Percentiles rank a stretch among this genome's conserved stretches.
phyloP scores from a whole-genome alignment of 257 asterid species.

The Ilex asprella region DNA sequence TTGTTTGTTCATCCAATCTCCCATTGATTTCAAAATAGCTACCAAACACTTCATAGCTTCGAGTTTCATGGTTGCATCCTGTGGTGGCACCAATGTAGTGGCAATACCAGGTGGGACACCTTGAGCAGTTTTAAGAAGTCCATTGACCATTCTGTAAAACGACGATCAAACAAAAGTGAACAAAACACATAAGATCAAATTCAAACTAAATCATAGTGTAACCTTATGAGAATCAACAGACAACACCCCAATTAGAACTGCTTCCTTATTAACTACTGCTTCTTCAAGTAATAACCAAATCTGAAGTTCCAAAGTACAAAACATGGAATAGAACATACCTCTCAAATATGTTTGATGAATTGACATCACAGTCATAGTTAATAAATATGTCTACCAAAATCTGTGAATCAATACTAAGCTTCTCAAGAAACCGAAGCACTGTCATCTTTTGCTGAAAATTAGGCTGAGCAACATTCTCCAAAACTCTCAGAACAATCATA shows the following conservation, averaged over 20 bases:
- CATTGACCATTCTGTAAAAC: conserved; percentile 84
- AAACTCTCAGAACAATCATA: conserved; percentile 89
- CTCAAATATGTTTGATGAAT: conserved; percentile 97
- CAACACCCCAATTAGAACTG: background rate
- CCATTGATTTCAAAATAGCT: conserved; percentile 81
- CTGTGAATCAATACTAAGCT: conserved; percentile 86
- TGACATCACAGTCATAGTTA: conserved; percentile 97
- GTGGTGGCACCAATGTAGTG: conserved; percentile 79
- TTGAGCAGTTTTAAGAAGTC: conserved; percentile 98
- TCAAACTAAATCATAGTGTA: background rate
- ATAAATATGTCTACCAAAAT: conserved; percentile 95
- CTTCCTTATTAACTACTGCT: background rate
- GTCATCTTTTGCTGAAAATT: conserved; percentile 98
- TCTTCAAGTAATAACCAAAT: background rate
- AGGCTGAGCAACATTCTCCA: conserved; percentile 93
- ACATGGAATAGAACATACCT: conserved; percentile 43
- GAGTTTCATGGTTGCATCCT: conserved; percentile 76
- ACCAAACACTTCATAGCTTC: conserved; percentile 96
- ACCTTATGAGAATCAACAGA: background rate
- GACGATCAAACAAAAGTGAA: conserved; percentile 13
- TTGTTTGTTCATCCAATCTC: conserved; percentile 98
- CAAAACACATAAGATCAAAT: conserved; percentile 11
- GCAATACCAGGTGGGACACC: conserved; percentile 90
- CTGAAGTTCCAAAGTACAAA: background rate
- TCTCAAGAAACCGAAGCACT: conserved; percentile 93